Base-by-base conservation (phyloP, 768 basidiomycete genomes). In the Xerocomellus intermedius region DNA sequence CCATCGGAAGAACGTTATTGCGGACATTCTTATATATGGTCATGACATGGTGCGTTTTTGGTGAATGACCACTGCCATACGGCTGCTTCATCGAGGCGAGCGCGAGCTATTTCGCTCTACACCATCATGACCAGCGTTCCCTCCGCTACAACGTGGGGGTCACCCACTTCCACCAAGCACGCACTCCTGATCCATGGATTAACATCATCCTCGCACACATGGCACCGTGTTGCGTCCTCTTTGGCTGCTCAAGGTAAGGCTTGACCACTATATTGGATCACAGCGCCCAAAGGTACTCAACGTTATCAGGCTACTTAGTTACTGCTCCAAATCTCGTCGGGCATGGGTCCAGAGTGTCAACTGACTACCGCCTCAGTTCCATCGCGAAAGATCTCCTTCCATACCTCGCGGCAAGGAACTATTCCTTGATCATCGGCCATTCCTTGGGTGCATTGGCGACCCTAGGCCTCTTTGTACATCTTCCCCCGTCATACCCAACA, bases 121-220 rank as follows among this genome's bases (percentile, higher is more conserved):
- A 22, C 28, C 35, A 42, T 16, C 50, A 68, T 69, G 62, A 41
- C 58, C 38, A 59, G 47, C 10, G 17, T 44, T 30, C 55, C 54
- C 13, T 70, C 66, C 14, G 57, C 60, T 3, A 57, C 48, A 3
- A 57, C 42, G 16, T 65, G 64, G 68, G 69, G 69, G 0, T 57
- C 57, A 12, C 64, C 67, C 5, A 17, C 58, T 7, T 37, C 69
- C 1, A 57, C 50, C 5, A 68, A 69, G 19, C 61, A 60, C 2
- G 68, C 66, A 13, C 59, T 69, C 3, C 37, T 69, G 24, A 54
- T 70, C 41, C 69, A 69, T n/a, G 68, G 69, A 8, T 16, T 64
- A 2, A 48, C 60, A 21, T 66, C 59, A 1, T 60, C 64, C 3
- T 60, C 64, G 1, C 61, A 58, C 7, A 49, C 56, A 2, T 65